Percentiles rank a stretch among this genome's conserved stretches.
phyloP scores from a whole-genome alignment of 495 filamentous ascomycete species.

The Penicillium angulare region DNA sequence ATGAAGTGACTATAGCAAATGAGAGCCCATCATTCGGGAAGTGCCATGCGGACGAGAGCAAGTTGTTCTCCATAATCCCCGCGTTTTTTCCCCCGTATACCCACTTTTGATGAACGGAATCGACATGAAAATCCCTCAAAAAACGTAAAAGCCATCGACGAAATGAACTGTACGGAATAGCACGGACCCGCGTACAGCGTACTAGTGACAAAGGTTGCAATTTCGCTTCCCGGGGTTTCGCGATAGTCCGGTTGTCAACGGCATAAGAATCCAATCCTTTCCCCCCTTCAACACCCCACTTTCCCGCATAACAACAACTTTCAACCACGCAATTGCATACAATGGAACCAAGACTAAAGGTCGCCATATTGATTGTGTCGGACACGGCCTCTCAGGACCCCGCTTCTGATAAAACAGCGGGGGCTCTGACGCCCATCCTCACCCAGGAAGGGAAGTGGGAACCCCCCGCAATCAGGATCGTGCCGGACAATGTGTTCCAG shows the following conservation, averaged over 20 bases:
- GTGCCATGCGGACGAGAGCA: not conserved
- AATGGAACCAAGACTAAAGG: conserved; percentile 27
- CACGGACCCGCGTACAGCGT: conserved; percentile 18
- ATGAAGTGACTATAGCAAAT: conserved; percentile 16
- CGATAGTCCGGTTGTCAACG: conserved; percentile 14
- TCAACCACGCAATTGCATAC: conserved; percentile 9
- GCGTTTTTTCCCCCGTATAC: not conserved
- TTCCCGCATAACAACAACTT: conserved; percentile 8
- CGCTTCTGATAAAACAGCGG: conserved; percentile 69
- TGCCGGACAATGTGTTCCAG: conserved; percentile 70
- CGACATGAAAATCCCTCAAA: not conserved
- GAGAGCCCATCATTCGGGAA: not conserved
- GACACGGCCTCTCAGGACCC: conserved; percentile 88
- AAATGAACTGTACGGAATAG: too few species aligned
- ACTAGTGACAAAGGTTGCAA: conserved; percentile 11
- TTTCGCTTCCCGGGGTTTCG: conserved; percentile 12
- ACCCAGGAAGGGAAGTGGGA: conserved; percentile 68
- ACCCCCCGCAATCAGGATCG: conserved; percentile 65
- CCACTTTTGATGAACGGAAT: not conserved
- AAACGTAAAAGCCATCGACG: too few species aligned
- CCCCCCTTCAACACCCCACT: conserved; percentile 7
- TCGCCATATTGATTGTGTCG: conserved; percentile 83
- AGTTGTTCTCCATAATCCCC: conserved; percentile 1
- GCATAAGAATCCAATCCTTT: not conserved
- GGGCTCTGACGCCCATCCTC: conserved; percentile 66